phyloP scores from a whole-genome alignment of 345 rosid genomes.

The Brassica carinata region DNA sequence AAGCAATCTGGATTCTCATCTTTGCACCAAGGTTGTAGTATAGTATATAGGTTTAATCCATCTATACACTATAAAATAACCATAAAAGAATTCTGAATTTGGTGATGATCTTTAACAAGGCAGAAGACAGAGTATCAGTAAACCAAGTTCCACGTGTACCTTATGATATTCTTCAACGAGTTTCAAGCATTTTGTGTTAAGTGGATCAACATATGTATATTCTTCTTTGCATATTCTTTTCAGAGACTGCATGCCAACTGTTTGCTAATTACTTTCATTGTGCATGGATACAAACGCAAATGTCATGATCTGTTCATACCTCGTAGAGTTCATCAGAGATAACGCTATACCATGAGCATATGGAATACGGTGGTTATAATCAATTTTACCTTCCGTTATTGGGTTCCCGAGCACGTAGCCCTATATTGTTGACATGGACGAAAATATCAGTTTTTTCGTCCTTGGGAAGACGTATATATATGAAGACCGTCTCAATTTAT shows the following conservation, averaged over 20 bases:
- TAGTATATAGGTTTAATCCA: neutral
- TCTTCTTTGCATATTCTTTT: constrained; percentile 45
- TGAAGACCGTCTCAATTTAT: too few relatives aligned
- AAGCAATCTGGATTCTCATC: constrained; percentile 9
- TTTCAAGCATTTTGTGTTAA: constrained; percentile 45
- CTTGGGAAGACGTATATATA: neutral
- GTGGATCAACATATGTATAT: constrained; percentile 25
- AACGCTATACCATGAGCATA: constrained; percentile 36
- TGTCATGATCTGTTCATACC: constrained; percentile 36
- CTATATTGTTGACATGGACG: constrained; percentile 23
- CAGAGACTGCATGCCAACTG: neutral
- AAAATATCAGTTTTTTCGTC: neutral
- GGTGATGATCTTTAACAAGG: neutral
- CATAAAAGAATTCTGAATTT: neutral
- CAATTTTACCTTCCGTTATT: constrained; percentile 23
- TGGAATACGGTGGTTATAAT: constrained; percentile 44
- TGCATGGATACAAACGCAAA: neutral
- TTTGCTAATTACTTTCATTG: neutral
- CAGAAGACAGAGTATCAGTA: neutral
- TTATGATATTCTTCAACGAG: constrained; percentile 26
- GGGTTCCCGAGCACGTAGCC: constrained; percentile 73
- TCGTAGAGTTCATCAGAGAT: constrained; percentile 71
- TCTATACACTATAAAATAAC: constrained; percentile 2
- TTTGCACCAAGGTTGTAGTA: neutral
- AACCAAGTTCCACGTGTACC: neutral